Percentiles rank a stretch among this genome's conserved stretches.
These are phyloP conservation scores for Alnus rubra DNA, from an alignment of 306 rosid species.

Conservation along the genomic window DNA sequence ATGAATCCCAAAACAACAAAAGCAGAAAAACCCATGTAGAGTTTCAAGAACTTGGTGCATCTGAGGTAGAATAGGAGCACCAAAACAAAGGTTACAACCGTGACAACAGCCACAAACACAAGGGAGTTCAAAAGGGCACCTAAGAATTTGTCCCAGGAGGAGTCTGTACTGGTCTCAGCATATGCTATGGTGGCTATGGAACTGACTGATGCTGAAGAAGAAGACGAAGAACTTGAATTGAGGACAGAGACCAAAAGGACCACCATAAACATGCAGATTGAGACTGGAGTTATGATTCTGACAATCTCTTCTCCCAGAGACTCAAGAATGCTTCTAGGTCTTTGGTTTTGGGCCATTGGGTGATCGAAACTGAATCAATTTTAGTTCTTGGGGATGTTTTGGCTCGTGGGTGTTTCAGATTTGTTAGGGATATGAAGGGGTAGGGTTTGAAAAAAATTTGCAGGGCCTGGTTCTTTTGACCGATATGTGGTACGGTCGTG, in stretches of 20 bases:
- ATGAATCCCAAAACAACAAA: slow-evolving; percentile 71
- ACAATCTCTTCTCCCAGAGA: slow-evolving; percentile 79
- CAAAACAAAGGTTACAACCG: slow-evolving; percentile 67
- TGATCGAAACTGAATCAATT: slow-evolving; percentile 17
- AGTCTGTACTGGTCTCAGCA: slow-evolving; percentile 61
- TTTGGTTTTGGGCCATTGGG: slow-evolving; percentile 63
- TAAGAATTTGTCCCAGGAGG: slow-evolving; percentile 78
- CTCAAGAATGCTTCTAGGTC: slow-evolving; percentile 55
- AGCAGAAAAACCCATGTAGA: slow-evolving; percentile 85
- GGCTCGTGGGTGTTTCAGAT: slow-evolving; percentile 4
- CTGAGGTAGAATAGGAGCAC: slow-evolving; percentile 82
- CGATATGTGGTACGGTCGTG: not conserved
- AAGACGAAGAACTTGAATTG: slow-evolving; percentile 39
- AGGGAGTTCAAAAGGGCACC: slow-evolving; percentile 86
- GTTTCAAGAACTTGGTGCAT: slow-evolving; percentile 69
- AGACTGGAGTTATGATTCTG: slow-evolving; percentile 78
- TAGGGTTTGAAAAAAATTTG: not conserved
- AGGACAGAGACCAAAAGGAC: slow-evolving; percentile 75
- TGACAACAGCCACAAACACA: slow-evolving; percentile 65
- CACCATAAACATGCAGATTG: slow-evolving; percentile 87
- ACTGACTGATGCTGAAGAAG: slow-evolving; percentile 41
- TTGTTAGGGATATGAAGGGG: not conserved
- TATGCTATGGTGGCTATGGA: slow-evolving; percentile 79
- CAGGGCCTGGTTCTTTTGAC: not conserved
- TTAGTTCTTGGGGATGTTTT: slow-evolving; percentile 16